Evolutionary conservation across 2,329 filamentous ascomycete species (phyloP), one percentile per base, ranked within the genome.

Genomic region (Nemania sp.): DNA sequence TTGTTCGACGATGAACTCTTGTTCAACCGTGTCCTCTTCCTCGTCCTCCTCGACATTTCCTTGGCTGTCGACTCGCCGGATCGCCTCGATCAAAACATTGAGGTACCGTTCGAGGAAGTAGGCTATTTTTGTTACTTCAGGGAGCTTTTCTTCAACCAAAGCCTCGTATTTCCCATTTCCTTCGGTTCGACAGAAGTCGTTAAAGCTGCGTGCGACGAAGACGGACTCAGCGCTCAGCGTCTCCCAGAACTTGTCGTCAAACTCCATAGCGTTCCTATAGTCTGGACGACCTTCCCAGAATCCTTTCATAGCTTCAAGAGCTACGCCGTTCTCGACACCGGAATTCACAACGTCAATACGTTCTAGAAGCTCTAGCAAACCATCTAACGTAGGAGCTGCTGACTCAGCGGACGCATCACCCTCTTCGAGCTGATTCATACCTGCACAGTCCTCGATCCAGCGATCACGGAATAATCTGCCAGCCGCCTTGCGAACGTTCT

Each of bases 381-480:
- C 94, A n/a, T 95, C 91, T 10, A 96, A 87, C 67, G 86, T 95
- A 0, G 92, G 92, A 0, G 86, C 85, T 0, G 87, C 85, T 5
- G 87, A 81, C 66, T 89, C 85, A 18, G 81, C 81, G 5, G 86
- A 85, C 55, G 86, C 86, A 32, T 87, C 87, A 10, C 86, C 82
- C 45, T 88, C 88, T 20, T 85, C 84, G 56, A 88, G 87, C 43
- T 90, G 87, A 7, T 86, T 83, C 1, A 87, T 85, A 1, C 91
- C 91, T 5, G 92, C 94, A 74, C 94, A 98, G 76, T 98, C 93
- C 77, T 98, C 95, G 69, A 99, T 95, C 96, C 96, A 99, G n/a
- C 93, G 89, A 77, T 98, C 94, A 69, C 92, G 90, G 82, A 99
- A 99, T 6, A 98, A 85, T 53, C 93, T 91, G 7, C 92, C 93